Evolutionary conservation across 768 basidiomycete genomes (phyloP).

Genomic region (Gloeostereum incarnatum): DNA sequence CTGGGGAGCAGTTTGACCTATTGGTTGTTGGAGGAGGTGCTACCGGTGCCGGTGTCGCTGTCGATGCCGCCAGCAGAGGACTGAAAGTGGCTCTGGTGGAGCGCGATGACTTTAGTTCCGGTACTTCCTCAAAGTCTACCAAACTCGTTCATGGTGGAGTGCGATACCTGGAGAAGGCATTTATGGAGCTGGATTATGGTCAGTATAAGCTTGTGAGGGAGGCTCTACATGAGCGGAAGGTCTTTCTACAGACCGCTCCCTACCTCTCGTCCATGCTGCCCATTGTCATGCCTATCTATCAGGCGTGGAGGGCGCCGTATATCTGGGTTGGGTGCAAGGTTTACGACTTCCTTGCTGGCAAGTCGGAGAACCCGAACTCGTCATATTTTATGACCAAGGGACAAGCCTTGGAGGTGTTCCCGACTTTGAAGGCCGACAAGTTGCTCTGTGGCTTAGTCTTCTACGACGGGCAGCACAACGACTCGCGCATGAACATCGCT

Average conservation of each 20-base stretch:
- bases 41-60: conserved; percentile 92
- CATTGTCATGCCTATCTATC: conserved; percentile 97
- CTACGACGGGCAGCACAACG: conserved; percentile 98
- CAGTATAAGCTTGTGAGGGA: conserved; percentile 96
- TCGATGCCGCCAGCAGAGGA: conserved; percentile 89
- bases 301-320: conserved; percentile 95
- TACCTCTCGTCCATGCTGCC: conserved; percentile 90
- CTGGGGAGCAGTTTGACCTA: conserved; percentile 62
- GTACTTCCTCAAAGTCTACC: conserved; percentile 96
- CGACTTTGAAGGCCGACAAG: conserved; percentile 90
- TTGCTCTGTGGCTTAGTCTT: conserved; percentile 94
- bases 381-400: conserved; percentile 94
- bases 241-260: conserved; percentile 93
- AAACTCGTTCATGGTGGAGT: conserved; percentile 99
- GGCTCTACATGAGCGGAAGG: conserved; percentile 84
- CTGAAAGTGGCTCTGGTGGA: conserved; percentile 92
- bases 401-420: conserved; percentile 90
- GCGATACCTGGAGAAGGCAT: conserved; percentile 93
- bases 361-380: conserved; percentile 93
- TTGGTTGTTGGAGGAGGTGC: conserved; percentile 91
- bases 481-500: conserved; percentile 96
- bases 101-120: conserved; percentile 84
- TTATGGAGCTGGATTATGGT: conserved; percentile 92
- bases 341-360: conserved; percentile 92
- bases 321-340: conserved; percentile 93